phyloP scores from a whole-genome alignment of 176 grass and related monocot genomes.

The Secale cereale region DNA sequence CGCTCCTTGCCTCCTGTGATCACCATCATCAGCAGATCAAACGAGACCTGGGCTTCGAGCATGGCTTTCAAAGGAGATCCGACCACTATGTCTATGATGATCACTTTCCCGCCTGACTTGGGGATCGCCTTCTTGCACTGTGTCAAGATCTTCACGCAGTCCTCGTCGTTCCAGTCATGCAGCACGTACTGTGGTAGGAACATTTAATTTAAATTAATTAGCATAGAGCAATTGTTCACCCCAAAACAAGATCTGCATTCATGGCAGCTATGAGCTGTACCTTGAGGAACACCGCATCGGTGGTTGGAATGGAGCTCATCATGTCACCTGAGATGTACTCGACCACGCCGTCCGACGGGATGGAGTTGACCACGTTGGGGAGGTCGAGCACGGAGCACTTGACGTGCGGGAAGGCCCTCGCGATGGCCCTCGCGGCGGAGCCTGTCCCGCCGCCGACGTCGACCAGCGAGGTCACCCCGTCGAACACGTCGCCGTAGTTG shows the following conservation, averaged over 20 bases:
- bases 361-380: slow-evolving; percentile 21
- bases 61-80: not conserved
- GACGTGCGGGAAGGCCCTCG: slow-evolving; percentile 30
- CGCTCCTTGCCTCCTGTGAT: slow-evolving; percentile 37
- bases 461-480: slow-evolving; percentile 27
- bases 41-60: slow-evolving; percentile 18
- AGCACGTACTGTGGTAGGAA: slow-evolving; percentile 22
- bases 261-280: not conserved
- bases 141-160: slow-evolving; percentile 41
- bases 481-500: slow-evolving; percentile 16
- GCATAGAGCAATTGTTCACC: not conserved
- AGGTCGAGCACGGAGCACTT: slow-evolving; percentile 49
- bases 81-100: slow-evolving; percentile 35
- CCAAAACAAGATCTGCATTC: not conserved
- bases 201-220: not conserved
- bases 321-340: slow-evolving; percentile 44
- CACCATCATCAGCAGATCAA: slow-evolving; percentile 43
- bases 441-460: slow-evolving; percentile 50
- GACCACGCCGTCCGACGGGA: not conserved
- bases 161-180: slow-evolving; percentile 39
- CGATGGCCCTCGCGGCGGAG: slow-evolving; percentile 18
- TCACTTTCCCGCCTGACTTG: slow-evolving; percentile 29
- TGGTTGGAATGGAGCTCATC: slow-evolving; percentile 30
- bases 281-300: slow-evolving; percentile 34
- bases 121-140: slow-evolving; percentile 37